Conservation (phyloP, 2,329 filamentous ascomycete genomes). For the Fusarium sp. region DNA sequence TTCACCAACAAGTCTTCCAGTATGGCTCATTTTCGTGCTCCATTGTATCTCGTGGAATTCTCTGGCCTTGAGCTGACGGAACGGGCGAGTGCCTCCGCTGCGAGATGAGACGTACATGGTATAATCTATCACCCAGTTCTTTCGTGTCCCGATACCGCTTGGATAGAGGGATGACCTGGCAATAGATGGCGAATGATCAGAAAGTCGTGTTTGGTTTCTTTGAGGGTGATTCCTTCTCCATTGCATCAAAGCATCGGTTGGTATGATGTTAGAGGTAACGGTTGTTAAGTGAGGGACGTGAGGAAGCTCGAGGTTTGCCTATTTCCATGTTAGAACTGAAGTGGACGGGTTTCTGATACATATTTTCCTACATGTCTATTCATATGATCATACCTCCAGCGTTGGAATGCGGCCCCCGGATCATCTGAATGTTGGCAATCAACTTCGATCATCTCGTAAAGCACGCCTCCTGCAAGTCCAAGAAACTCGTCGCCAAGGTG, state of each 20-base stretch:
- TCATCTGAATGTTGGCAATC: constrained; percentile 56
- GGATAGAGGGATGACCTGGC: constrained; percentile 20
- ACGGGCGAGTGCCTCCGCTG: constrained; percentile 50
- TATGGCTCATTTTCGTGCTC: constrained; percentile 42
- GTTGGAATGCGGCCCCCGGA: constrained; percentile 56
- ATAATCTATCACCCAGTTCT: constrained; percentile 55
- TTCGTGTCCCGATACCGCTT: constrained; percentile 49
- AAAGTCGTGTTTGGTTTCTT: constrained; percentile 53
- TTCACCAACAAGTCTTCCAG: constrained; percentile 50
- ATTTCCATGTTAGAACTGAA: constrained; percentile 18
- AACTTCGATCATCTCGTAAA: constrained; percentile 58
- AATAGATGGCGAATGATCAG: constrained; percentile 47
- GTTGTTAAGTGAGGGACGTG: constrained; percentile 59
- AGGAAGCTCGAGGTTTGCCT: constrained; percentile 56
- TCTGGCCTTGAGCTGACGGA: constrained; percentile 50
- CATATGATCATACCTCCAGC: constrained; percentile 57
- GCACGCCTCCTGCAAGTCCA: constrained; percentile 54
- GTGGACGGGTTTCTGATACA: background rate
- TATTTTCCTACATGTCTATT: constrained; percentile 51
- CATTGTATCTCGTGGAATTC: constrained; percentile 55
- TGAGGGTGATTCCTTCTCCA: constrained; percentile 52
- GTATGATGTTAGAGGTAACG: constrained; percentile 53
- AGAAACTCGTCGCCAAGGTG: constrained; percentile 57
- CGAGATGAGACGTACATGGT: constrained; percentile 54
- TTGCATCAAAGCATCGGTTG: constrained; percentile 49